Evolutionary conservation across 495 filamentous ascomycete genomes (phyloP).

Genomic region (Aspergillus wentii): DNA sequence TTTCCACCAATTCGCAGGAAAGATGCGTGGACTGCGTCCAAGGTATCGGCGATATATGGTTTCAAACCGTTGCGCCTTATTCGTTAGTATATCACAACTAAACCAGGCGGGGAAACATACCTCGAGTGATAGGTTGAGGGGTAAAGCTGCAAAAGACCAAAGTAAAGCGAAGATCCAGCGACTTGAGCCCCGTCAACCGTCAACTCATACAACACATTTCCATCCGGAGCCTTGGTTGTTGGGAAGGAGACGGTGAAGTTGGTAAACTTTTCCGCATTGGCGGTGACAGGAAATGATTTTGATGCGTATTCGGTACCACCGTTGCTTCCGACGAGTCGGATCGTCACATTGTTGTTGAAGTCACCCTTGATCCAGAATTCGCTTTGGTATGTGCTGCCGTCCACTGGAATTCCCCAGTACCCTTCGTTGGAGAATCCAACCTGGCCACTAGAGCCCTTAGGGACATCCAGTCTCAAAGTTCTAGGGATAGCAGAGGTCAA

Average conservation of each 20-base stretch:
- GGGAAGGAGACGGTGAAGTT: slow-evolving; percentile 20
- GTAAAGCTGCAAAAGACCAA: slow-evolving; percentile 58
- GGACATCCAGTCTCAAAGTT: slow-evolving; percentile 48
- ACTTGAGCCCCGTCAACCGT: slow-evolving; percentile 44
- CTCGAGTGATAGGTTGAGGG: slow-evolving; percentile 53
- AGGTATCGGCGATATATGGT: slow-evolving; percentile 48
- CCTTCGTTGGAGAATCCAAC: slow-evolving; percentile 52
- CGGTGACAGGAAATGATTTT: slow-evolving; percentile 12
- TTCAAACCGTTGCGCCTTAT: slow-evolving; percentile 51
- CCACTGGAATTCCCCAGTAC: slow-evolving; percentile 57
- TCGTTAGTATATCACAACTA: neutral
- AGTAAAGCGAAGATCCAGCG: slow-evolving; percentile 44
- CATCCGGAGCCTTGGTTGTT: slow-evolving; percentile 45
- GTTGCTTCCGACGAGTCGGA: slow-evolving; percentile 17
- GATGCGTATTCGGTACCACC: slow-evolving; percentile 21
- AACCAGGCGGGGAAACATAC: slow-evolving; percentile 1
- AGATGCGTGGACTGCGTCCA: slow-evolving; percentile 46
- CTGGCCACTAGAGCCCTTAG: slow-evolving; percentile 25
- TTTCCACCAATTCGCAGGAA: slow-evolving; percentile 62
- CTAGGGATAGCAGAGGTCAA: slow-evolving; percentile 52
- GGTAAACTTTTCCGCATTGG: slow-evolving; percentile 15
- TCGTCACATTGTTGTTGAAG: slow-evolving; percentile 12
- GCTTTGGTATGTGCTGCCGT: slow-evolving; percentile 39
- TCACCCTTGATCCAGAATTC: slow-evolving; percentile 48
- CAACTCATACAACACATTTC: slow-evolving; percentile 56